Percentiles rank a stretch among this genome's conserved stretches.
These are phyloP conservation scores for Scedosporium dehoogii DNA, from an alignment of 2,329 filamentous ascomycete genomes.

Conservation along the genomic window DNA sequence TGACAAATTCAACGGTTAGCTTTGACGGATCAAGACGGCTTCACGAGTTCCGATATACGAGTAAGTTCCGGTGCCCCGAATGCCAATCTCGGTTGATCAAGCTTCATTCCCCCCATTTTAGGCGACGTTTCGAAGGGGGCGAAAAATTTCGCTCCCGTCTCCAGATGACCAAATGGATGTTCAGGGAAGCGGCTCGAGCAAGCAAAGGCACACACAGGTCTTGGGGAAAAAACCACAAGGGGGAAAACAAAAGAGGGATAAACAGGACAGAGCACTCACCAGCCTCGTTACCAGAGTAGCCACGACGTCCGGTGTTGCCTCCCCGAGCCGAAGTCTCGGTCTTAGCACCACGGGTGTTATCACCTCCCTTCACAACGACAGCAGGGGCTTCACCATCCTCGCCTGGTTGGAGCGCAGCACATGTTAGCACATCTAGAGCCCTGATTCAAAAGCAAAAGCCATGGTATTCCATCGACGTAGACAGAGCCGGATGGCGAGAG, in stretches of 20 bases:
- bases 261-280: slow-evolving; percentile 51
- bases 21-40: background rate
- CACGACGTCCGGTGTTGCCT: slow-evolving; percentile 38
- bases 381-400: slow-evolving; percentile 50
- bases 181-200: slow-evolving; percentile 9
- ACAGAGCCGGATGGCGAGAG: slow-evolving; percentile 4
- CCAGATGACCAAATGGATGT: slow-evolving; percentile 1
- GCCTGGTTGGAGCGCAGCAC: background rate
- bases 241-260: slow-evolving; percentile 10
- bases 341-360: slow-evolving; percentile 71
- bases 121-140: background rate
- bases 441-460: background rate
- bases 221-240: background rate
- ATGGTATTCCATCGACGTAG: background rate
- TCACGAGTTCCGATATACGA: background rate
- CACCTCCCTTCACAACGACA: slow-evolving; percentile 68
- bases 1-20: slow-evolving; percentile 9
- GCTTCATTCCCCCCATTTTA: slow-evolving; percentile 6
- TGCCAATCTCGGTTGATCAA: background rate
- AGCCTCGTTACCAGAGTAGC: slow-evolving; percentile 69
- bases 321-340: slow-evolving; percentile 55
- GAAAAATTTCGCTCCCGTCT: background rate
- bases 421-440: background rate
- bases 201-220: background rate
- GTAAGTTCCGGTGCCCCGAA: background rate